Conservation (phyloP, 1,139 yeast genomes). For the Pichia sp. region DNA sequence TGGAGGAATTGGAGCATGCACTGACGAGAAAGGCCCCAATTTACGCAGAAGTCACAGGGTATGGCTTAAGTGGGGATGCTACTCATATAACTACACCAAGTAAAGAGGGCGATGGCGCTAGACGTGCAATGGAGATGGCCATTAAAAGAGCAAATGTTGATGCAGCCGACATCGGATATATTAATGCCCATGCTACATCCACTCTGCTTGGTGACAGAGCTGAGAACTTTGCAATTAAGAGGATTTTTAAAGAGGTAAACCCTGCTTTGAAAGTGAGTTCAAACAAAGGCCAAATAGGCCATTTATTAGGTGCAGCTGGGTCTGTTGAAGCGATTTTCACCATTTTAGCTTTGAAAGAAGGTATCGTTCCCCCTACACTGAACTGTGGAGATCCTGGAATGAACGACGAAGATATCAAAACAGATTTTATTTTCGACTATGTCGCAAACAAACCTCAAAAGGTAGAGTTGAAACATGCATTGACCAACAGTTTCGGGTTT, state of each 20-base stretch:
- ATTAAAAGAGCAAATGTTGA: constrained; percentile 44
- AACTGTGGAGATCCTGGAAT: constrained; percentile 58
- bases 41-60: constrained; percentile 79
- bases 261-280: constrained; percentile 52
- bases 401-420: constrained; percentile 36
- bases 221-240: constrained; percentile 70
- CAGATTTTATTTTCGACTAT: constrained; percentile 54
- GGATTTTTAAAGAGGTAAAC: constrained; percentile 40
- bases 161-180: constrained; percentile 56
- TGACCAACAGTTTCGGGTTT: constrained; percentile 92
- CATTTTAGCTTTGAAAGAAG: constrained; percentile 54
- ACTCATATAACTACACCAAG: constrained; percentile 90
- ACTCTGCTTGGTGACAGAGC: constrained; percentile 87
- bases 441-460: constrained; percentile 47
- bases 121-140: constrained; percentile 77
- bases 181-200: constrained; percentile 97
- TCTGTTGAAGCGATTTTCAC: constrained; percentile 88
- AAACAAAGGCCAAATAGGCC: constrained; percentile 91
- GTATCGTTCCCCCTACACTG: constrained; percentile 71
- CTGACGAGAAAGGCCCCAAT: constrained; percentile 56
- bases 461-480: constrained; percentile 37
- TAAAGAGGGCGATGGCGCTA: constrained; percentile 80
- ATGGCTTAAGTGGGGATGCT: constrained; percentile 90
- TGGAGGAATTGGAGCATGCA: constrained; percentile 81
- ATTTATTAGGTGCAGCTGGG: constrained; percentile 93